Conservation (phyloP, 768 basidiomycete genomes). For the Pulveroboletus sp. region DNA sequence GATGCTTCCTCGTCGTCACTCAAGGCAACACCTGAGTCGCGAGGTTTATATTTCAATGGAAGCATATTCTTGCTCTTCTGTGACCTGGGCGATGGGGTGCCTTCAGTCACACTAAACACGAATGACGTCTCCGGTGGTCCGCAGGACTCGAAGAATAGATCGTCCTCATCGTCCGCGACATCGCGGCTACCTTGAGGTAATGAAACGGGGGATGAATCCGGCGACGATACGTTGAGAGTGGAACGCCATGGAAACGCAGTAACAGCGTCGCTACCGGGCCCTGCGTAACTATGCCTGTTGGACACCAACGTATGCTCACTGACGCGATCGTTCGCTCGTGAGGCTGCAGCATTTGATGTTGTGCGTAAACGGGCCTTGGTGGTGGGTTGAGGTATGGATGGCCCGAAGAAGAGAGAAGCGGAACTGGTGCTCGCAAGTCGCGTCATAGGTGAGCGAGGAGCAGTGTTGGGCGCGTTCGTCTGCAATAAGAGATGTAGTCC, state of each 20-base stretch:
- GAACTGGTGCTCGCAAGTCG: slow-evolving; percentile 51
- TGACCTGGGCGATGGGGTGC: slow-evolving; percentile 53
- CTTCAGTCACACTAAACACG: slow-evolving; percentile 48
- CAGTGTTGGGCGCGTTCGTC: slow-evolving; percentile 19
- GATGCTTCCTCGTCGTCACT: slow-evolving; percentile 52
- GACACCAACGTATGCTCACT: slow-evolving; percentile 28
- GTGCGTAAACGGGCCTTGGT: slow-evolving; percentile 23
- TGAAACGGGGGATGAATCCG: slow-evolving; percentile 45
- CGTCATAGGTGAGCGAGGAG: slow-evolving; percentile 38
- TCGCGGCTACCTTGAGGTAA: slow-evolving; percentile 29
- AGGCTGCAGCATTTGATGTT: slow-evolving; percentile 13
- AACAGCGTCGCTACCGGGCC: slow-evolving; percentile 35
- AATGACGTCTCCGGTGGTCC: slow-evolving; percentile 50
- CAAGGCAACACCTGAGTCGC: slow-evolving; percentile 60
- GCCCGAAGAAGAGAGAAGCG: slow-evolving; percentile 66
- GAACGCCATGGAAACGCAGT: slow-evolving; percentile 34
- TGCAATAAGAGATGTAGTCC: slow-evolving; percentile 30
- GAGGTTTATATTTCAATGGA: slow-evolving; percentile 65
- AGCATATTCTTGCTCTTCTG: slow-evolving; percentile 34
- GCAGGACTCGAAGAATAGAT: slow-evolving; percentile 48
- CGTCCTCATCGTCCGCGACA: slow-evolving; percentile 42
- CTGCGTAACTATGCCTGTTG: slow-evolving; percentile 66
- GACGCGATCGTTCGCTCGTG: slow-evolving; percentile 3
- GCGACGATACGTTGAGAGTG: slow-evolving; percentile 40
- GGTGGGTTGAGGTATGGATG: slow-evolving; percentile 30